These are phyloP conservation scores for Kitagawia praeruptora DNA, from an alignment of 129 eudicot species.

Conservation along the genomic window DNA sequence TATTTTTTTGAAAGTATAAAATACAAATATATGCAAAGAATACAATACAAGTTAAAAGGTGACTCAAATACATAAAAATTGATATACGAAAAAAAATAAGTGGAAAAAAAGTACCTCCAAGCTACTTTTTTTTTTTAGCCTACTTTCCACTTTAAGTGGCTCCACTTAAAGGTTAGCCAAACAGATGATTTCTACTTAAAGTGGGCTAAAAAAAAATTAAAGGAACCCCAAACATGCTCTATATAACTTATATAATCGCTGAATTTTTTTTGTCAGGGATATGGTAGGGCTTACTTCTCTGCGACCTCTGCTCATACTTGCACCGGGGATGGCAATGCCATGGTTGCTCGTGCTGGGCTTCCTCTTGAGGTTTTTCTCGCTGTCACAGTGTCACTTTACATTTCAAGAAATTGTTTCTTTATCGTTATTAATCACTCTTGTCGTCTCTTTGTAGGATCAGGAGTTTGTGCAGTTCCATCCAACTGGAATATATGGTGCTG, in stretches of 20 bases:
- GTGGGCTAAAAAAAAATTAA: no score
- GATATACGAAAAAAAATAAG: no score
- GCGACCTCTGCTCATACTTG: constrained; percentile 99
- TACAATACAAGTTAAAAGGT: no score
- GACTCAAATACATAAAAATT: no score
- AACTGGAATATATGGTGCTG: constrained; percentile 98
- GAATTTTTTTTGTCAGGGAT: constrained; percentile 55
- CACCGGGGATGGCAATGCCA: constrained; percentile 99
- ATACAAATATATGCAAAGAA: no score
- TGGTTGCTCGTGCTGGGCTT: constrained; percentile 99
- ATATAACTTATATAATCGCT: constrained; percentile 1
- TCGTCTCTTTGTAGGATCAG: constrained; percentile 60
- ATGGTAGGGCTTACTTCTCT: constrained; percentile 94
- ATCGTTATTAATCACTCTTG: constrained; percentile 10
- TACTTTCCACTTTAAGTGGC: no score
- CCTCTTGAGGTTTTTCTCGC: constrained; percentile 67
- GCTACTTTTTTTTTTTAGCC: no score
- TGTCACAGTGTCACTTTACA: neutral
- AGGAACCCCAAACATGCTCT: no score
- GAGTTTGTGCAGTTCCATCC: constrained; percentile 99
- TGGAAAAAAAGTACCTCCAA: no score
- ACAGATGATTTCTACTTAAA: no score
- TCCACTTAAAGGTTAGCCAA: no score
- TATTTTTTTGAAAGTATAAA: no score
- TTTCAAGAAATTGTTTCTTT: neutral